Evolutionary conservation across 2,329 filamentous ascomycete genomes (phyloP), one percentile per base, ranked within the genome.

Genomic region (Plectosphaerella sp.): DNA sequence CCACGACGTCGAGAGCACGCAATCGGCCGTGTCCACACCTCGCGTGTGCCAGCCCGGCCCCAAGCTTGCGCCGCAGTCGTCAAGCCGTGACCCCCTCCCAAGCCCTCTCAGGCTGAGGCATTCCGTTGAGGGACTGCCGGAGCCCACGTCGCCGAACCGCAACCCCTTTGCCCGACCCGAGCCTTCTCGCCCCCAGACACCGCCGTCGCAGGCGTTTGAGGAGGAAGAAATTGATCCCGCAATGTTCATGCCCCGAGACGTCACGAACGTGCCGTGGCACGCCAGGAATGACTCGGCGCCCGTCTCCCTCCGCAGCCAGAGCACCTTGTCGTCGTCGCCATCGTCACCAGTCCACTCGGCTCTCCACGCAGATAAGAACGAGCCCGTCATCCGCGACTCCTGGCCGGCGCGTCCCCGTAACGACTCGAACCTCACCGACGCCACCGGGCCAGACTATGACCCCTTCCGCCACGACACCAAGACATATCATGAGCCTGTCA

Each of bases 221-320:
- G 54, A 49, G 7, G 46, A 15, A 4, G 58, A 59, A 1, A 20
- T 51, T 5, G 59, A 62, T 11, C 51, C 59, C 9, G 53, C 61
- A 4, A 9, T 47, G 2, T 61, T 64, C 41, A 36, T 56, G 6
- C 59, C 64, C 2, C 62, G 62, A 9, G 65, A 69, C 47, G 63
- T 66, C n/a, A 67, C 67, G 6, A 59, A 69, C 50, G 48, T 62
- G 0, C 52, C 65, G 0, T 71, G 66, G 67, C 61, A 64, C 43
- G 58, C 55, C 4, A 61, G 64, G 12, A 59, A 58, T 16, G 63
- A 63, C 20, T 68, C 66, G 16, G 63, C 66, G 1, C 67, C 70
- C 0, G 60, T 61, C 45, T 73, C 70, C 1, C 43, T 66, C 16
- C 62, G 59, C 45, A 72, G 68, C 59, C 64, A 65, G 39, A 67